Conservation (phyloP, 2,329 filamentous ascomycete species). For the Penicillium sp. region DNA sequence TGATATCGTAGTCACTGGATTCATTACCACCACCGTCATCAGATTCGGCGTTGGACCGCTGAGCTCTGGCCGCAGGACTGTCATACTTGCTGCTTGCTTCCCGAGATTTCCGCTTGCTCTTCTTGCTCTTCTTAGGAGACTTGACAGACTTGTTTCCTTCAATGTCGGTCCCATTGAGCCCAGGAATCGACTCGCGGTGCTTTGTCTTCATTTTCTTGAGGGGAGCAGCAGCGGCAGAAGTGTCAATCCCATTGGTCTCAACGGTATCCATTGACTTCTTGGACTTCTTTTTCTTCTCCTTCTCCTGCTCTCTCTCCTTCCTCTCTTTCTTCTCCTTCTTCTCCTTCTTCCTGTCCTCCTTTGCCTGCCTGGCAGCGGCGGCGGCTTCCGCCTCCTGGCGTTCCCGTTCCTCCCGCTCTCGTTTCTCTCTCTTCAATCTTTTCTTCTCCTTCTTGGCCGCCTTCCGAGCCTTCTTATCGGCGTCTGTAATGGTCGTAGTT, state of each 20-base stretch:
- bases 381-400: constrained; percentile 7
- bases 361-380: constrained; percentile 1
- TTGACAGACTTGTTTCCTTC: not conserved
- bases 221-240: constrained; percentile 13
- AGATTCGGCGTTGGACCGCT: not conserved
- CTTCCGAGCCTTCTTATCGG: not conserved
- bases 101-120: too few relatives aligned
- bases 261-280: constrained; percentile 3
- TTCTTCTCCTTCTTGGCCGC: not conserved
- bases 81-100: not conserved
- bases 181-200: constrained; percentile 11
- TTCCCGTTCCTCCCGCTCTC: constrained; percentile 2
- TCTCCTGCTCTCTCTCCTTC: constrained; percentile 1
- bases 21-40: not conserved
- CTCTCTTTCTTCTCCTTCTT: not conserved
- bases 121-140: constrained; percentile 6
- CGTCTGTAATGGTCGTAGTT: not conserved
- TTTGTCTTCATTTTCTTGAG: constrained; percentile 11
- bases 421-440: not conserved
- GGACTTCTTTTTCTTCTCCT: constrained; percentile 11
- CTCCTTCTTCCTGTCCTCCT: not conserved
- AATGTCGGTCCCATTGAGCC: not conserved
- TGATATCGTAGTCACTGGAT: not conserved
- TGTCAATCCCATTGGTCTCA: constrained; percentile 12
- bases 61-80: not conserved